A percentile compares a stretch with the other conserved stretches of the same genome.
Conservation (phyloP, 169 alveolate genomes). For the Cryptosporidium canis region DNA sequence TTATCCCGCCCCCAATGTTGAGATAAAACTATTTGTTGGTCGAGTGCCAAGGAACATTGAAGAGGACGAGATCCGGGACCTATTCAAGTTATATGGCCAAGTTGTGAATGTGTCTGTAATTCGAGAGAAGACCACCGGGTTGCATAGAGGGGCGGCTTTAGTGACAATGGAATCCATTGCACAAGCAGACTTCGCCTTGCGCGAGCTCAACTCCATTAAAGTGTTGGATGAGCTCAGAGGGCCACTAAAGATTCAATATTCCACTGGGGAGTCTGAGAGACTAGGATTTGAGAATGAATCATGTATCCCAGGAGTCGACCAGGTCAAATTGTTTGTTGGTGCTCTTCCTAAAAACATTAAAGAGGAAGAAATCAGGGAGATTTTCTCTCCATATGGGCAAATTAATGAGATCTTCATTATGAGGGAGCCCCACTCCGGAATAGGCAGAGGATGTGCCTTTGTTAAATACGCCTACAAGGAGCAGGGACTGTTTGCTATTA, state of each 20-base stretch:
- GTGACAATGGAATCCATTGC: constrained; percentile 88
- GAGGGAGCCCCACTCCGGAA: constrained; percentile 85
- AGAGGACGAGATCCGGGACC: constrained; percentile 82
- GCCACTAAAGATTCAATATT: constrained; percentile 88
- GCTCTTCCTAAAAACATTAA: constrained; percentile 84
- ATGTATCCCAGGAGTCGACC: constrained; percentile 85
- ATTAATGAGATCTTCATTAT: constrained; percentile 87
- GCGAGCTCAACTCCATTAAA: constrained; percentile 83
- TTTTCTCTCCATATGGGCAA: constrained; percentile 85
- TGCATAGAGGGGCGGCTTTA: constrained; percentile 85
- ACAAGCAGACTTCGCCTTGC: constrained; percentile 90
- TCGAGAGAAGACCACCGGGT: constrained; percentile 85
- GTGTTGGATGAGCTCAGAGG: constrained; percentile 85
- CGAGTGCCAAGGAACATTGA: constrained; percentile 86
- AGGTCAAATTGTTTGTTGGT: constrained; percentile 90
- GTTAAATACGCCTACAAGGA: constrained; percentile 88
- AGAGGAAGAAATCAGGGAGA: constrained; percentile 84
- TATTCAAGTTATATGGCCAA: constrained; percentile 87
- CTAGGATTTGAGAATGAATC: constrained; percentile 85
- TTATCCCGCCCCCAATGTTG: constrained; percentile 90
- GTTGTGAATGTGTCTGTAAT: constrained; percentile 87
- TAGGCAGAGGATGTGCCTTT: constrained; percentile 89
- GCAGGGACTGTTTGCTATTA: constrained; percentile 89
- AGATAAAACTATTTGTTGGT: constrained; percentile 88
- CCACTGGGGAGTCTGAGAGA: constrained; percentile 88